Percentiles rank a stretch among this genome's conserved stretches.
Evolutionary conservation across 1,139 yeast genomes (phyloP).

Genomic region (Pichia cactophila): DNA sequence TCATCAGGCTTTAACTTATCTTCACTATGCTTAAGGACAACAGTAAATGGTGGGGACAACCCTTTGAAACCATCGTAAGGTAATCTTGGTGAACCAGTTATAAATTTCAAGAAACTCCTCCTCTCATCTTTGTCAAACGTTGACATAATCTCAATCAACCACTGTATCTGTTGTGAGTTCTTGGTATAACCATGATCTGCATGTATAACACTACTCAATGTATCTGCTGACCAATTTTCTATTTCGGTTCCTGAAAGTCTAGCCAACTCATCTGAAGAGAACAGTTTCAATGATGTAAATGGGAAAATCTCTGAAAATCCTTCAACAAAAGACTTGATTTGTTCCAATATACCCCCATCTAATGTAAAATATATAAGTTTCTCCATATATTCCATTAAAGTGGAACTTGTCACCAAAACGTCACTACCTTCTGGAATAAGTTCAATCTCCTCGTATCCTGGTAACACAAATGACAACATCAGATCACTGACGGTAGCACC

Average conservation of each 20-base stretch:
- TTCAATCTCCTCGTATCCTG: slow-evolving; percentile 65
- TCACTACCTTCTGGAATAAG: slow-evolving; percentile 48
- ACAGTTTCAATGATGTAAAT: slow-evolving; percentile 58
- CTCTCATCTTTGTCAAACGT: slow-evolving; percentile 47
- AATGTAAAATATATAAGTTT: slow-evolving; percentile 55
- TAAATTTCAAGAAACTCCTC: slow-evolving; percentile 72
- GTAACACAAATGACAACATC: slow-evolving; percentile 59
- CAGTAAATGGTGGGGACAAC: slow-evolving; percentile 75
- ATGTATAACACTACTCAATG: slow-evolving; percentile 52
- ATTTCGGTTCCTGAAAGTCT: slow-evolving; percentile 65
- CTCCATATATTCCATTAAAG: slow-evolving; percentile 52
- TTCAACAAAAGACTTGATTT: slow-evolving; percentile 60
- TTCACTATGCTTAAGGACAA: slow-evolving; percentile 76
- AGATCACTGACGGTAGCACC: slow-evolving; percentile 45
- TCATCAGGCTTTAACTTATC: slow-evolving; percentile 64
- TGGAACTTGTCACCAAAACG: slow-evolving; percentile 41
- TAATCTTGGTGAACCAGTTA: slow-evolving; percentile 88
- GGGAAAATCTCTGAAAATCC: slow-evolving; percentile 89
- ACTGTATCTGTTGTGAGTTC: slow-evolving; percentile 58
- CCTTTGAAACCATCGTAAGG: slow-evolving; percentile 94
- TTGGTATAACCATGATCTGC: slow-evolving; percentile 89
- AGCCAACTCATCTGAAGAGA: slow-evolving; percentile 66
- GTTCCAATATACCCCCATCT: slow-evolving; percentile 56
- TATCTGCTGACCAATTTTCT: slow-evolving; percentile 79
- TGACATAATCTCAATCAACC: slow-evolving; percentile 53